These are phyloP conservation scores for Echinosophora koreensis DNA, from an alignment of 306 rosid species.

Conservation along the genomic window DNA sequence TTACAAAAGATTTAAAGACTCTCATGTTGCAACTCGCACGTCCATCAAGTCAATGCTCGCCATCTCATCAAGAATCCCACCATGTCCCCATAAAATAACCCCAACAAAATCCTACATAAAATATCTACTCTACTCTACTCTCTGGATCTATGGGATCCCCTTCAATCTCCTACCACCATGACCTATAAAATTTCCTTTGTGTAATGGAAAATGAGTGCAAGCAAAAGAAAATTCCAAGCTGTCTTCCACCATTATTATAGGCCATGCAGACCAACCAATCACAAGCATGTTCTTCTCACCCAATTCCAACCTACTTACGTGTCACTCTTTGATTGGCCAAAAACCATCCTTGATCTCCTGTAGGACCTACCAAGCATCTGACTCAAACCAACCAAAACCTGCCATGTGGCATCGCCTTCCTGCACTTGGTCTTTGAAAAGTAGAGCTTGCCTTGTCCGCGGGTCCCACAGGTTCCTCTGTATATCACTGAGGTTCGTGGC, in stretches of 20 bases:
- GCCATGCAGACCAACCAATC: neutral
- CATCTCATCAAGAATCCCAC: slow-evolving; percentile 11
- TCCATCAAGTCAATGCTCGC: slow-evolving; percentile 24
- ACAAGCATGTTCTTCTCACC: neutral
- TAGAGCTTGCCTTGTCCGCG: slow-evolving; percentile 53
- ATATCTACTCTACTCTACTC: neutral
- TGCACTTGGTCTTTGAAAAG: slow-evolving; percentile 52
- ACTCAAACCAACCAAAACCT: slow-evolving; percentile 48
- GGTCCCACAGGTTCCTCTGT: slow-evolving; percentile 69
- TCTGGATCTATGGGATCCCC: neutral
- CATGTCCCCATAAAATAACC: neutral
- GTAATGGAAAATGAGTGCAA: neutral
- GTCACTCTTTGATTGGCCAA: slow-evolving; percentile 10
- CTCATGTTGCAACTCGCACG: neutral
- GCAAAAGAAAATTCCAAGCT: slow-evolving; percentile 53
- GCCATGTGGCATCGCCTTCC: slow-evolving; percentile 87
- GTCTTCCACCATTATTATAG: slow-evolving; percentile 49
- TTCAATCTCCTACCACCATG: neutral
- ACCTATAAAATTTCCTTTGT: neutral
- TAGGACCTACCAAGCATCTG: slow-evolving; percentile 56
- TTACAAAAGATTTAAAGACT: neutral
- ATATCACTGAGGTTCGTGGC: slow-evolving; percentile 61
- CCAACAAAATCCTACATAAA: neutral
- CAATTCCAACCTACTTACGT: neutral
- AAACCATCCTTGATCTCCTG: slow-evolving; percentile 34